Conservation (phyloP, 2,329 filamentous ascomycete species). For the Pseudodiploospora longispora region DNA sequence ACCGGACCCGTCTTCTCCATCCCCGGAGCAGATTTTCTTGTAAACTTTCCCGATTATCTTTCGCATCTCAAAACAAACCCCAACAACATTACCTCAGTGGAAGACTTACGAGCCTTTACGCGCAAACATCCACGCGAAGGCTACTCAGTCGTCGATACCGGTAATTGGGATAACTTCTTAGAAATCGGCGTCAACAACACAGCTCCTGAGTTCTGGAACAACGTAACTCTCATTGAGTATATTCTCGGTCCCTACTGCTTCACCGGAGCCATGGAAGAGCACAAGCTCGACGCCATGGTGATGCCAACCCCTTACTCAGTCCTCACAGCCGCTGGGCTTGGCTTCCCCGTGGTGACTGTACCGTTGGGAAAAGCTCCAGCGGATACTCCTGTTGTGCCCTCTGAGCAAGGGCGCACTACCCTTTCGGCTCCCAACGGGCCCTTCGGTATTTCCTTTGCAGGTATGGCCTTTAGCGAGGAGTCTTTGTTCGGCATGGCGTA, state of each 20-base stretch:
- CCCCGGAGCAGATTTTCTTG: slow-evolving; percentile 43
- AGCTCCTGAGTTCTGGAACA: slow-evolving; percentile 46
- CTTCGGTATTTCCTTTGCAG: slow-evolving; percentile 58
- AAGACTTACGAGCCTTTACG: slow-evolving; percentile 47
- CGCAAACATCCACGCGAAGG: slow-evolving; percentile 44
- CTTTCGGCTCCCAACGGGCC: slow-evolving; percentile 44
- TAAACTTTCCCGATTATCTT: slow-evolving; percentile 48
- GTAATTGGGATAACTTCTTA: slow-evolving; percentile 46
- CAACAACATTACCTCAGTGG: slow-evolving; percentile 41
- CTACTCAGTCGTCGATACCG: slow-evolving; percentile 50
- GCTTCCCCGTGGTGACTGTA: slow-evolving; percentile 53
- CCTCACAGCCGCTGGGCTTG: slow-evolving; percentile 45
- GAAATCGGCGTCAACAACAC: slow-evolving; percentile 46
- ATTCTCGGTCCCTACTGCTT: slow-evolving; percentile 50
- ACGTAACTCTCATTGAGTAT: slow-evolving; percentile 45
- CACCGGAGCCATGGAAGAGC: slow-evolving; percentile 46
- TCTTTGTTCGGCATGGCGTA: slow-evolving; percentile 57
- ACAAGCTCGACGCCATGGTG: slow-evolving; percentile 54
- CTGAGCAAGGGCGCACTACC: slow-evolving; percentile 42
- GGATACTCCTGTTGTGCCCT: slow-evolving; percentile 36
- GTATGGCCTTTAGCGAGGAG: slow-evolving; percentile 52
- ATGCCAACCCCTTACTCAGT: slow-evolving; percentile 45
- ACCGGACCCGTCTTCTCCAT: too few species aligned
- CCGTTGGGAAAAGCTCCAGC: slow-evolving; percentile 52
- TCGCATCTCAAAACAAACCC: slow-evolving; percentile 49